phyloP scores from a whole-genome alignment of 495 filamentous ascomycete species.

The Penicillium bovifimosum region DNA sequence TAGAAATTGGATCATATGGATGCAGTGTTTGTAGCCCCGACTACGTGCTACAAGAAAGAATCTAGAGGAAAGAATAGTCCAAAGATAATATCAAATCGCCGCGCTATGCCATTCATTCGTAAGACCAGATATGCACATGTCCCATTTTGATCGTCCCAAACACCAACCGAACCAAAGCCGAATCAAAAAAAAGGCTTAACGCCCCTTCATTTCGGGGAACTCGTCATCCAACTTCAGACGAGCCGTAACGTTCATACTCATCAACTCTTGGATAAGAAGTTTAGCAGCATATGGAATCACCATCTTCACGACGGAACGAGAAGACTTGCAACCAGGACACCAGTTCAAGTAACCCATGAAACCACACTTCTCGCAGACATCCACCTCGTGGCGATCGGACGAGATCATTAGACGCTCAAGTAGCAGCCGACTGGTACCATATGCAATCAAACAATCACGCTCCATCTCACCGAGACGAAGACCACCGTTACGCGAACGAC shows the following conservation, averaged over 20 bases:
- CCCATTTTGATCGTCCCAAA: constrained; percentile 15
- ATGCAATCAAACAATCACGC: constrained; percentile 93
- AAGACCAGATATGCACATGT: constrained; percentile 15
- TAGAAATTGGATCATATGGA: neutral
- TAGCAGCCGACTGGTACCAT: constrained; percentile 86
- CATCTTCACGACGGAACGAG: constrained; percentile 76
- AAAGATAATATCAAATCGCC: constrained; percentile 21
- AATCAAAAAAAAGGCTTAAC: constrained; percentile 11
- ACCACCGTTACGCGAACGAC: constrained; percentile 86
- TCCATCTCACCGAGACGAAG: constrained; percentile 98
- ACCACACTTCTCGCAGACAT: constrained; percentile 88
- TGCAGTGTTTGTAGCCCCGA: neutral
- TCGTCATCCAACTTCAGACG: constrained; percentile 82
- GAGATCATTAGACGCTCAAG: constrained; percentile 93
- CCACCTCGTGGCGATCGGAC: constrained; percentile 81
- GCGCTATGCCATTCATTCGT: constrained; percentile 29
- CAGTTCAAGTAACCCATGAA: constrained; percentile 92
- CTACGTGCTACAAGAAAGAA: neutral
- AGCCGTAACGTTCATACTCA: constrained; percentile 96
- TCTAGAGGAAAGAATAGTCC: neutral
- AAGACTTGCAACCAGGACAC: constrained; percentile 85
- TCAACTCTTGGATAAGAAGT: constrained; percentile 89
- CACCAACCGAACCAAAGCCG: neutral
- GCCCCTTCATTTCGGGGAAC: constrained; percentile 59
- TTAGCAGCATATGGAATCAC: constrained; percentile 99